These are phyloP conservation scores for Posidonia australis DNA, from an alignment of 106 monocot genomes.

Conservation along the genomic window DNA sequence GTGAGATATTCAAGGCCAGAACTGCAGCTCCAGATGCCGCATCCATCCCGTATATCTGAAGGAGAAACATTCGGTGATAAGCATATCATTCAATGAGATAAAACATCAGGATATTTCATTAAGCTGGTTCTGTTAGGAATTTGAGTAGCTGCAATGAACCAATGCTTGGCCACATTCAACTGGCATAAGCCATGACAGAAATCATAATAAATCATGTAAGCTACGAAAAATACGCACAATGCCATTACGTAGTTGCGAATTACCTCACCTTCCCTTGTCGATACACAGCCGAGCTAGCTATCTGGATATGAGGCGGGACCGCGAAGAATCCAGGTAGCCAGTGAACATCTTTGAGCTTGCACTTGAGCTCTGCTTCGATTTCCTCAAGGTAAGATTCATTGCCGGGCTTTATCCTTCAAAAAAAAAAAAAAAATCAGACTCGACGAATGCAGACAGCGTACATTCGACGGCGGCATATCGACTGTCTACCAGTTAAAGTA, in stretches of 20 bases:
- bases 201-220: no score
- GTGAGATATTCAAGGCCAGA: constrained; percentile 47
- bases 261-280: constrained; percentile 51
- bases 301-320: constrained; percentile 58
- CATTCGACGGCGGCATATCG: not conserved
- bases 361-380: constrained; percentile 57
- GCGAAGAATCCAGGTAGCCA: constrained; percentile 76
- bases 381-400: constrained; percentile 30
- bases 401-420: constrained; percentile 65
- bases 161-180: no score
- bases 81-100: no score
- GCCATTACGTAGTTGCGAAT: no score
- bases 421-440: not conserved
- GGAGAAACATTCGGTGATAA: not conserved
- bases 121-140: no score
- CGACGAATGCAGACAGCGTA: not conserved
- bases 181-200: no score
- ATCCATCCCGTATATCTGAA: constrained; percentile 97
- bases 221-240: no score
- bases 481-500: not conserved
- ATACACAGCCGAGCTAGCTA: constrained; percentile 59
- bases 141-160: no score
- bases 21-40: constrained; percentile 97
- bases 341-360: constrained; percentile 36
- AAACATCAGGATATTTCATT: no score